These are phyloP conservation scores for Aspergillus glaucus DNA, from an alignment of 2,329 filamentous ascomycete species.

Conservation along the genomic window DNA sequence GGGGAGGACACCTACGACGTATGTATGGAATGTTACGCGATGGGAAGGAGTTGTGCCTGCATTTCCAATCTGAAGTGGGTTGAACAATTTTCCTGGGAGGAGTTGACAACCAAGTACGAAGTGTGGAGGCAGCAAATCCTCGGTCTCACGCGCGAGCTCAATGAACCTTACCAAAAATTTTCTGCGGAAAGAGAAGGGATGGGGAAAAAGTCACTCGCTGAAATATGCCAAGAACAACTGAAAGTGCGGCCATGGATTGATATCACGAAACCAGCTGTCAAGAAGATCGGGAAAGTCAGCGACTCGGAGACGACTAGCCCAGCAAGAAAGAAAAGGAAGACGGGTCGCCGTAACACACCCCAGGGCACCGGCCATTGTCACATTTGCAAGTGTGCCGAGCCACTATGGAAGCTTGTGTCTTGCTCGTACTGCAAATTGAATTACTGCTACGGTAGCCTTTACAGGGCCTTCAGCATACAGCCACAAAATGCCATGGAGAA, in stretches of 20 bases:
- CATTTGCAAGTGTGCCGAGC: constrained; percentile 73
- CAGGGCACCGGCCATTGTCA: constrained; percentile 61
- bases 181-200: constrained; percentile 61
- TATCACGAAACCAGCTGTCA: constrained; percentile 55
- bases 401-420: constrained; percentile 74
- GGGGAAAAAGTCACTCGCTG: constrained; percentile 73
- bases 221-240: constrained; percentile 90
- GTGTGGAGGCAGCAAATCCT: constrained; percentile 75
- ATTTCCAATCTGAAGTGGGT: constrained; percentile 82
- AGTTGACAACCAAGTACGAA: constrained; percentile 72
- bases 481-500: constrained; percentile 76
- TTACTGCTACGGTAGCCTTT: constrained; percentile 92
- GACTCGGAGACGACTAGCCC: constrained; percentile 54
- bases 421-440: constrained; percentile 70
- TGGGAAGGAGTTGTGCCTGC: constrained; percentile 89
- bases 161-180: constrained; percentile 55
- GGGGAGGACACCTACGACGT: constrained; percentile 87
- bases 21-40: constrained; percentile 97
- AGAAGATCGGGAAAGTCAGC: constrained; percentile 30
- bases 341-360: constrained; percentile 41
- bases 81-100: constrained; percentile 84
- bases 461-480: constrained; percentile 83
- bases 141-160: constrained; percentile 61
- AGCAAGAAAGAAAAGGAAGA: constrained; percentile 60
- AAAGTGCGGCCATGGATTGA: constrained; percentile 75